Base-by-base conservation (phyloP, 148 eudicot species). In the Diospyros lotus region DNA sequence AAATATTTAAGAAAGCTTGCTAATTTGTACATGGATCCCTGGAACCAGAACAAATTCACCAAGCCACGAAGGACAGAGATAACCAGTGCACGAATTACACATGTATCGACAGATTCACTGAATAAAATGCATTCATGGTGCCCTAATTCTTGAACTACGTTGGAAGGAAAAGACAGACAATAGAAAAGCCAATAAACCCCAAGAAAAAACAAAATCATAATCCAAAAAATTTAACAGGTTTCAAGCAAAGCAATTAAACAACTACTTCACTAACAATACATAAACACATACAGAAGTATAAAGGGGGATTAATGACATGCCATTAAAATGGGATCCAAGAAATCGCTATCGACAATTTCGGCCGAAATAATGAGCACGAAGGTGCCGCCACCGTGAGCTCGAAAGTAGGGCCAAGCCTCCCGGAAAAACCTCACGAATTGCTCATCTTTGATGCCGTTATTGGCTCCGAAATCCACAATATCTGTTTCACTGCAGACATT, bases 361-460 rank as follows among this genome's bases (percentile, higher is more conserved):
- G 88, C 91, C 18, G 97, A 91, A 55, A 94, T 80, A 41, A 94
- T 80, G 62, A 94, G 72, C 46, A 94, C 97, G 60, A 94, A 94
- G 51, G 87, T 90, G 40, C 93, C 85, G 74, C 85, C 89, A 15
- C 98, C 81, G 80, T 91, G 97, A 10, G 97, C 98, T 51, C 80
- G 83, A 68, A 92, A 90, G 70, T 94, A 94, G 10, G 98, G 97
- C 98, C 98, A 94, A 2, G 98, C 86, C 75, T 91, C 95, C 0
- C 97, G 78, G 64, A 94, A 92, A 84, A 90, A 92, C 62, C 84
- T 48, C 7, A 94, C 97, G 79, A 90, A 92, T 66, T 74, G 79
- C 44, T 82, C 91, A 28, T 91, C 94, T 40, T 80, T 87, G 11
- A 76, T 44, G 65, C 77, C 73, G 73, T 18, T 78, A 15, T 71